Percentiles rank a stretch among this genome's conserved stretches.
These are phyloP conservation scores for Syzygium aqueum DNA, from an alignment of 345 rosid species.

Conservation along the genomic window DNA sequence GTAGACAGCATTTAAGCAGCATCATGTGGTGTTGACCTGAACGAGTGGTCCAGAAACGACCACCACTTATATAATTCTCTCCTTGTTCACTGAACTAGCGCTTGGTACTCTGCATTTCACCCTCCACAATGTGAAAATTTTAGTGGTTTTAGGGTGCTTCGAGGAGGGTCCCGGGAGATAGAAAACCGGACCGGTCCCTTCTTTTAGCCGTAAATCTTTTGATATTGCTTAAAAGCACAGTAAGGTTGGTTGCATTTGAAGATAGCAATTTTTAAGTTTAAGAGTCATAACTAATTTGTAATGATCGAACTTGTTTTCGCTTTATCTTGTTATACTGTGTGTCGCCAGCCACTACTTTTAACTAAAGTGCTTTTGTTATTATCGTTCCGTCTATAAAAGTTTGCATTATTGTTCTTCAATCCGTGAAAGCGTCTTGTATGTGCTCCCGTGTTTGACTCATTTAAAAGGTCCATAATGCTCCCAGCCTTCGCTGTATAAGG, in stretches of 20 bases:
- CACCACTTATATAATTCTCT: background rate
- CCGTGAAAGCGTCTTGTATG: background rate
- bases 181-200: background rate
- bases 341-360: fast-evolving
- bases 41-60: background rate
- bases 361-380: fast-evolving
- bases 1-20: background rate
- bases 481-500: background rate
- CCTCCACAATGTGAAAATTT: background rate
- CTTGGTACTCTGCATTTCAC: background rate
- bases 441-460: background rate
- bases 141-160: background rate
- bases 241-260: background rate
- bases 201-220: background rate
- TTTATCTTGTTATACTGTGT: background rate
- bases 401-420: background rate
- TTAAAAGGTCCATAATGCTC: background rate
- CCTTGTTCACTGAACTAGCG: background rate
- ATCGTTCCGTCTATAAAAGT: fast-evolving
- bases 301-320: background rate
- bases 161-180: background rate
- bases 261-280: background rate
- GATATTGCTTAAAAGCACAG: background rate
- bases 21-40: background rate
- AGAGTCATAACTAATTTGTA: background rate